Evolutionary conservation across 2,329 filamentous ascomycete species (phyloP), one percentile per base, ranked within the genome.

Genomic region (Colletotrichum siamense): DNA sequence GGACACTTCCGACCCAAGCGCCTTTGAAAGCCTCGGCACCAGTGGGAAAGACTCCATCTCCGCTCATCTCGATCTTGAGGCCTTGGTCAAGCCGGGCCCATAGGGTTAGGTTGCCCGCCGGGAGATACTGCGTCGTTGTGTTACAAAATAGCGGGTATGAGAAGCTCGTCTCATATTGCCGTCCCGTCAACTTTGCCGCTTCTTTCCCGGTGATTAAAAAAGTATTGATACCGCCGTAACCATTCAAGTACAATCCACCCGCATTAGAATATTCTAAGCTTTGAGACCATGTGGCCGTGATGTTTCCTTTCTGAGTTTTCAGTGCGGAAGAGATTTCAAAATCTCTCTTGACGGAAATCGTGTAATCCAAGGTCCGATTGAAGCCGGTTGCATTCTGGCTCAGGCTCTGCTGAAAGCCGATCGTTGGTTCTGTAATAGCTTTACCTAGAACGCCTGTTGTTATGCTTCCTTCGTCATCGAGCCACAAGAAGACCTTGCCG

Each of bases 401-500:
- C n/a, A 90, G 79, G 5, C 80, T 78, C 63, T 91, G 91, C 4
- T 87, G 87, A 18, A 93, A 82, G 0, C 81, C 76, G 73, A 94
- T 88, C 4, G 79, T 81, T 0, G 92, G 91, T 1, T 72, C 84
- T 39, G 67, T 79, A 62, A 71, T 77, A 8, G 77, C 67, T 12
- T 86, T 75, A 2, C 86, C 86, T 4, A 81, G 57, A 7, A 80
- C 81, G 12, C 90, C 91, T 2, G 88, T 92, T 0, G 92, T 92
- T 69, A 91, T 82, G 26, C 87, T 88, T 10, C 82, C 85, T 6
- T 82, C 81, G 5, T 85, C 81, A 79, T 93, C 92, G 1, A 93
- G 87, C 92, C 94, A 97, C 16, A 96, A 79, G 81, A 97, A 96
- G 15, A 96, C 87, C 83, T 96, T 97, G 52, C 94, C 95, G 0